Evolutionary conservation across 2,329 filamentous ascomycete species (phyloP).

Genomic region (Xylariaceae sp.): DNA sequence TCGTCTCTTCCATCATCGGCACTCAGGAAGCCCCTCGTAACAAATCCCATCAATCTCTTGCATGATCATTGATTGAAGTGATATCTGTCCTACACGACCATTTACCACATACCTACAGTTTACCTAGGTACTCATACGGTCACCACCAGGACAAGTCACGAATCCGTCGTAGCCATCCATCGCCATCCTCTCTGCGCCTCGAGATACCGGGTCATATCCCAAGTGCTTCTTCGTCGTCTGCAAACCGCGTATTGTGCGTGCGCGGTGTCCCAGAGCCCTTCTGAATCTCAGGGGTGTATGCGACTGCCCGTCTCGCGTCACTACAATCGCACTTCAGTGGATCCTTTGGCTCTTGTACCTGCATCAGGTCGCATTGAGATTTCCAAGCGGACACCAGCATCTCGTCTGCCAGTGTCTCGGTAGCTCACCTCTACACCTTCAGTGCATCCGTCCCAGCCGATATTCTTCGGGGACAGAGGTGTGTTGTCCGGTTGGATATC

Average conservation of each 20-base stretch:
- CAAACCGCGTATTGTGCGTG: too few relatives aligned
- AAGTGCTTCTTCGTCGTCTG: too few relatives aligned
- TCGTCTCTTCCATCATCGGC: not conserved
- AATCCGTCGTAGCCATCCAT: not conserved
- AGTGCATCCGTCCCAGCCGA: not conserved
- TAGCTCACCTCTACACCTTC: not conserved
- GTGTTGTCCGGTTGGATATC: not conserved
- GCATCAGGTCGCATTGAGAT: not conserved
- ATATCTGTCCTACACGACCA: constrained; percentile 8
- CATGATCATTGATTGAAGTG: constrained; percentile 9
- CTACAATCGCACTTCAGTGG: not conserved
- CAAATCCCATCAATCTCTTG: too few relatives aligned
- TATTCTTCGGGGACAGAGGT: not conserved
- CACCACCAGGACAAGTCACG: constrained; percentile 7
- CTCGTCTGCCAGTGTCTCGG: not conserved
- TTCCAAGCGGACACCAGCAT: not conserved
- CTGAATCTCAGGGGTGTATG: too few relatives aligned
- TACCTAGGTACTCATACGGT: not conserved
- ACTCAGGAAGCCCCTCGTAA: too few relatives aligned
- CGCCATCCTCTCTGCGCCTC: not conserved
- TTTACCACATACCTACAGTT: not conserved
- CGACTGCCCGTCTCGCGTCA: too few relatives aligned
- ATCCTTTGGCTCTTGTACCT: not conserved
- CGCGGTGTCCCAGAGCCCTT: too few relatives aligned
- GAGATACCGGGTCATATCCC: not conserved